A percentile compares a stretch with the other conserved stretches of the same genome.
Evolutionary conservation across 768 basidiomycete genomes (phyloP).

Genomic region (Boletus subcaerulescens): DNA sequence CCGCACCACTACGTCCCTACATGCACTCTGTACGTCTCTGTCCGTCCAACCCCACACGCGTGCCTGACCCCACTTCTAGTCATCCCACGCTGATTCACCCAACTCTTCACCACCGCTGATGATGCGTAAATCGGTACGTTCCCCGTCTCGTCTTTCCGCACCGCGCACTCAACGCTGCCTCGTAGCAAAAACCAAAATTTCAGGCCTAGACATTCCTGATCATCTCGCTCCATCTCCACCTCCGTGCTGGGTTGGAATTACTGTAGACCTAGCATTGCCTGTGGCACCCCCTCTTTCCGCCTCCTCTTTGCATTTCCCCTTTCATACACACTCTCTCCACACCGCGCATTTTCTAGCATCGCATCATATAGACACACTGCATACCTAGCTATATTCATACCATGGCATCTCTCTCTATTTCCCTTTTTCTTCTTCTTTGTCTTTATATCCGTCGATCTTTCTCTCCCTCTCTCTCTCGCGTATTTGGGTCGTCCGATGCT

Average conservation of each 20-base stretch:
- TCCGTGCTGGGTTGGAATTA: slow-evolving; percentile 9
- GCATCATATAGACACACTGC: slow-evolving; percentile 32
- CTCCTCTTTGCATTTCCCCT: slow-evolving; percentile 11
- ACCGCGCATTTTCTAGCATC: slow-evolving; percentile 15
- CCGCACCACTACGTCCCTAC: slow-evolving; percentile 33
- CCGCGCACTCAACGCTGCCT: neutral
- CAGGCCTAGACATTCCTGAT: slow-evolving; percentile 19
- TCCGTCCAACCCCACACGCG: neutral
- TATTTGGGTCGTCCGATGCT: slow-evolving; percentile 17
- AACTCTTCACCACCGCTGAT: slow-evolving; percentile 46
- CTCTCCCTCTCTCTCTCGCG: slow-evolving; percentile 8
- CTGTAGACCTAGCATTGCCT: slow-evolving; percentile 24
- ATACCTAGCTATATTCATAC: slow-evolving; percentile 37
- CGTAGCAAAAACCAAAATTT: slow-evolving; percentile 35
- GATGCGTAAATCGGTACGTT: slow-evolving; percentile 54
- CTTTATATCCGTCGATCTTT: neutral
- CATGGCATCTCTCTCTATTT: slow-evolving; percentile 24
- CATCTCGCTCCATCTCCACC: slow-evolving; percentile 1
- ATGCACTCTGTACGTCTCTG: slow-evolving; percentile 35
- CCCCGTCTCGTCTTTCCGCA: neutral
- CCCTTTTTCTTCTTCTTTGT: neutral
- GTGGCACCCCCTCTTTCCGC: slow-evolving; percentile 11
- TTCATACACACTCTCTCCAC: neutral
- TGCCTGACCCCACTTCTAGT: slow-evolving; percentile 26
- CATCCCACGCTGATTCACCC: slow-evolving; percentile 36